phyloP scores from a whole-genome alignment of 2,329 filamentous ascomycete genomes.

The Xylariomycetidae sp. region DNA sequence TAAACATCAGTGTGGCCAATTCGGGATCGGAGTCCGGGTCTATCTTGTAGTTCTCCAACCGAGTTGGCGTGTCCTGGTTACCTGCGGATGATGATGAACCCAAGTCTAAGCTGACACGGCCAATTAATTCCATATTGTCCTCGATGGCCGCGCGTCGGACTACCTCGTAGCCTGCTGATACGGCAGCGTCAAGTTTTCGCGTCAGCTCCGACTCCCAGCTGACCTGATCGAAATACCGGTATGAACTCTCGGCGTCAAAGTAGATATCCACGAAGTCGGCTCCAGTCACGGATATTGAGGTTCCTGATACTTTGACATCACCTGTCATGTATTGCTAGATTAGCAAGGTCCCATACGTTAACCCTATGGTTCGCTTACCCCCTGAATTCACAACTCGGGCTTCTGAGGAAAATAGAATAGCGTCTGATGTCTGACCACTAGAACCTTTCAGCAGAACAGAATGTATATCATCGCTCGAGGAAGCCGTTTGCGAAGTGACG shows the following conservation, averaged over 20 bases:
- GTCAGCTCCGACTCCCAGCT: conserved; percentile 19
- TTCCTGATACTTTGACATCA: conserved; percentile 8
- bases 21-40: conserved; percentile 20
- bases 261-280: conserved; percentile 22
- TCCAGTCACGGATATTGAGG: conserved; percentile 12
- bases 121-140: conserved; percentile 17
- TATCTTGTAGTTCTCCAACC: conserved; percentile 8
- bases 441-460: conserved; percentile 17
- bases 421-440: conserved; percentile 19
- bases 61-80: conserved; percentile 4
- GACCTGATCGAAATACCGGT: conserved; percentile 16
- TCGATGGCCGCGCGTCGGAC: conserved; percentile 11
- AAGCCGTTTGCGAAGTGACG: conserved; percentile 11
- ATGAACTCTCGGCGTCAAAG: conserved; percentile 21
- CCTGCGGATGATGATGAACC: conserved; percentile 11
- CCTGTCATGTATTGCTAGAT: too few relatives aligned
- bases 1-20: conserved; percentile 23
- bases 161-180: conserved; percentile 11
- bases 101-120: conserved; percentile 15
- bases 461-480: conserved; percentile 16
- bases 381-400: conserved; percentile 13
- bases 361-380: too few relatives aligned
- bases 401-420: conserved; percentile 17
- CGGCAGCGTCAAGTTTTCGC: conserved; percentile 18
- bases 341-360: too few relatives aligned